Conservation (phyloP, 2,329 filamentous ascomycete species). For the Blastomyces parvus region DNA sequence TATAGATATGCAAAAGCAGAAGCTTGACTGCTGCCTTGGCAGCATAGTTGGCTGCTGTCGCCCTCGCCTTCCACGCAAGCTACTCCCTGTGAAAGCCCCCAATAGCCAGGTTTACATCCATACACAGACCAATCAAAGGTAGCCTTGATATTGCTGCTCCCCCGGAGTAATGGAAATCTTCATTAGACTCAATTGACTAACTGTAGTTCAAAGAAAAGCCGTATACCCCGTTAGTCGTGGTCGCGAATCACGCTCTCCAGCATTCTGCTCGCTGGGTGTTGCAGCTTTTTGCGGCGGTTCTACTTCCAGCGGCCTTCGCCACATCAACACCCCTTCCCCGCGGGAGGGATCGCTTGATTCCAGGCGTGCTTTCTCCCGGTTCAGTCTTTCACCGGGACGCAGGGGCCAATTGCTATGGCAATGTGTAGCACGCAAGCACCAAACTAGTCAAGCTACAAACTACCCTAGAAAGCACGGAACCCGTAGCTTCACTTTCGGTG, state of each 20-base stretch:
- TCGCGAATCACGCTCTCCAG: background rate
- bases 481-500: background rate
- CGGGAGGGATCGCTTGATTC: background rate
- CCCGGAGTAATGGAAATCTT: background rate
- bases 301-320: background rate
- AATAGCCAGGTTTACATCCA: background rate
- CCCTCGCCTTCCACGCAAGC: background rate
- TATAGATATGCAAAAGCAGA: constrained; percentile 4
- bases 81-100: background rate
- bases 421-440: background rate
- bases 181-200: background rate
- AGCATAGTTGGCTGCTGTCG: background rate
- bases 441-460: background rate
- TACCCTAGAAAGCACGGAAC: background rate
- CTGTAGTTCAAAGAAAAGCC: background rate
- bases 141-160: background rate
- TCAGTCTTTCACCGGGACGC: background rate
- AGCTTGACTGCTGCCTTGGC: background rate
- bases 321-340: background rate
- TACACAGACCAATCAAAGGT: background rate
- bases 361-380: background rate
- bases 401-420: background rate
- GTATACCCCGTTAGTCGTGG: too few relatives aligned
- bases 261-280: background rate
- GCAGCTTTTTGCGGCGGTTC: background rate